phyloP scores from a whole-genome alignment of 352 stramenopile species.

The Thalassiosira exigua region DNA sequence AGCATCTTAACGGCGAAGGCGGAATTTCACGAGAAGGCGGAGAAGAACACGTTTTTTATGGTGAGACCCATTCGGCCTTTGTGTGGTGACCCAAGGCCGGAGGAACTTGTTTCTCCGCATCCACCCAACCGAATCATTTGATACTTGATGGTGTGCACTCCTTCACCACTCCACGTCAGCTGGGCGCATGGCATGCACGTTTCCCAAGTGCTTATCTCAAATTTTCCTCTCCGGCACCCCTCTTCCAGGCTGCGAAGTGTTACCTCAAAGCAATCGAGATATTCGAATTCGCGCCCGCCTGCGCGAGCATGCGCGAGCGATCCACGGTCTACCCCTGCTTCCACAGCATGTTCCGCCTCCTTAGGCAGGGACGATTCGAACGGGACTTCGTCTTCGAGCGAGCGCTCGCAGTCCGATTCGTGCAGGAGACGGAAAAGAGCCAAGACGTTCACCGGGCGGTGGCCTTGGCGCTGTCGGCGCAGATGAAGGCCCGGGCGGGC shows the following conservation, averaged over 20 bases:
- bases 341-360: not conserved
- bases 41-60: too few species aligned
- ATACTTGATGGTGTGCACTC: too few species aligned
- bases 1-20: not conserved
- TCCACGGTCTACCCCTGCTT: not conserved
- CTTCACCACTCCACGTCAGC: too few species aligned
- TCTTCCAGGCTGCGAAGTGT: not conserved
- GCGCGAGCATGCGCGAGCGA: not conserved
- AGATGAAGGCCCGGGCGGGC: not conserved
- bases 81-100: too few species aligned
- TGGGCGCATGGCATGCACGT: not conserved
- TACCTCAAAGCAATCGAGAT: not conserved
- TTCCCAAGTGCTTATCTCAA: not conserved
- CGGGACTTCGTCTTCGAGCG: not conserved
- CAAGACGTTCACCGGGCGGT: not conserved
- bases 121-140: too few species aligned
- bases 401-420: not conserved
- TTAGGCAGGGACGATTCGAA: not conserved
- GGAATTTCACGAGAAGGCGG: too few species aligned
- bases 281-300: not conserved
- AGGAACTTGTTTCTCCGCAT: too few species aligned
- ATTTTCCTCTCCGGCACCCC: too few species aligned
- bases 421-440: not conserved
- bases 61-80: too few species aligned
- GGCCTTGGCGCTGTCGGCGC: not conserved